Evolutionary conservation across 2,329 filamentous ascomycete genomes (phyloP).

Genomic region (Canariomyces notabilis): DNA sequence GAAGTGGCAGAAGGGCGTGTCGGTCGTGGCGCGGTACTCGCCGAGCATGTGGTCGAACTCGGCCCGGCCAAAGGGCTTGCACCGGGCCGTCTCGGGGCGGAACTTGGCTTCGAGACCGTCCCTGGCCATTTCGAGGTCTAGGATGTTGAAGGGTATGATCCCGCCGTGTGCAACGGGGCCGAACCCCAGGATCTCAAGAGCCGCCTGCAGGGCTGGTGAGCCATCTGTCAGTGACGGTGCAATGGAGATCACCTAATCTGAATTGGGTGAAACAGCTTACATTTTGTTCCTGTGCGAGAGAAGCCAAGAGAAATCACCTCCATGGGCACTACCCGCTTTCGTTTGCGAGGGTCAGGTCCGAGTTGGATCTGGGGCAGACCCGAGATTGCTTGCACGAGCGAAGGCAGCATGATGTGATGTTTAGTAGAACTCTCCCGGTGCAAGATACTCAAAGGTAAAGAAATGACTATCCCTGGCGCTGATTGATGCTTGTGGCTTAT

Average conservation of each 20-base stretch:
- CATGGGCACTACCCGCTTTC: not conserved
- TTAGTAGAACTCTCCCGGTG: not conserved
- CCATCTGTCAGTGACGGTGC: not conserved
- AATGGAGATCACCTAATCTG: not conserved
- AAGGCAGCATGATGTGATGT: not conserved
- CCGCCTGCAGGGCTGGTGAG: not conserved
- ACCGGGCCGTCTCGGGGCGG: not conserved
- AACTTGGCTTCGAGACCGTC: not conserved
- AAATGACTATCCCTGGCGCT: too few species aligned
- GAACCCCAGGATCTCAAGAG: not conserved
- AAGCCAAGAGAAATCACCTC: not conserved
- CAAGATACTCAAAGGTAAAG: too few species aligned
- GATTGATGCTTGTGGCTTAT: too few species aligned
- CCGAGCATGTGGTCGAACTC: not conserved
- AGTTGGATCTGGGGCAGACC: not conserved
- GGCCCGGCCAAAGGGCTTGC: not conserved
- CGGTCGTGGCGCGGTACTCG: not conserved
- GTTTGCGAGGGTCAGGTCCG: not conserved
- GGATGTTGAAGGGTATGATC: not conserved
- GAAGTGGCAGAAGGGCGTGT: constrained; percentile 1
- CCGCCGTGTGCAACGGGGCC: not conserved
- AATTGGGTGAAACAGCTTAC: not conserved
- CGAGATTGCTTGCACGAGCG: not conserved
- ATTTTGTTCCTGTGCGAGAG: not conserved
- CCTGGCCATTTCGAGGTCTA: not conserved